Evolutionary conservation across 306 rosid genomes (phyloP), one percentile per base, ranked within the genome.

Genomic region (Abrus pulchellus): DNA sequence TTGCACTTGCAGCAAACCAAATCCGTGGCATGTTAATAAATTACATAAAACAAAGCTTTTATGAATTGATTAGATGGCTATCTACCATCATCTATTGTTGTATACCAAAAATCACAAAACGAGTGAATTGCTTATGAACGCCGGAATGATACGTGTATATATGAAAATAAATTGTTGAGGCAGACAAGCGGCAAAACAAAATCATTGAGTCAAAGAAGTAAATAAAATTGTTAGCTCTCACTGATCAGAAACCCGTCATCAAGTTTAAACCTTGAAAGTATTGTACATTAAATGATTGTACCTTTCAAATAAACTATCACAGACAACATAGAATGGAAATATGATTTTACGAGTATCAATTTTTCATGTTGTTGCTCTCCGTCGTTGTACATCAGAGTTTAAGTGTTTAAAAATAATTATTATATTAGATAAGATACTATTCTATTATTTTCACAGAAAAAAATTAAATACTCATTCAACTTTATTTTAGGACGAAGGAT

Each of bases 21-120:
- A 52, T 8, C 59, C 62, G 77, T 6, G 52, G 8, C n/a, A 5
- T 43, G 29, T 45, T 34, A 65, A 29, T 52, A 20, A 9, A 43
- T 57, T 7, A 12, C 29, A 45, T 52, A 44, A 30, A 33, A 9
- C 40, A 48, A 14, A 30, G 32, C 3, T 30, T 28, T 36, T 4
- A 27, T 3, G 29, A 60, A 32, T 29, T 41, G 75, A 78, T 67
- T 79, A 43, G 76, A 79, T 59, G 70, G 70, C 9, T 79, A 79
- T 6, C 63, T 3, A 57, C 82, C 59, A 11, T 61, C 44, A 53
- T 65, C 38, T 13, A 20, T 32, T 41, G 14, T 43, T 73, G 12
- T 40, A 41, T 13, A 6, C 33, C 36, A 68, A 55, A 34, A 48
- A 61, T 41, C 43, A 45, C 33, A 64, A 69, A 33, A 59, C 2